Conservation (phyloP, 495 filamentous ascomycete genomes). For the Clavariopsis aquatica region DNA sequence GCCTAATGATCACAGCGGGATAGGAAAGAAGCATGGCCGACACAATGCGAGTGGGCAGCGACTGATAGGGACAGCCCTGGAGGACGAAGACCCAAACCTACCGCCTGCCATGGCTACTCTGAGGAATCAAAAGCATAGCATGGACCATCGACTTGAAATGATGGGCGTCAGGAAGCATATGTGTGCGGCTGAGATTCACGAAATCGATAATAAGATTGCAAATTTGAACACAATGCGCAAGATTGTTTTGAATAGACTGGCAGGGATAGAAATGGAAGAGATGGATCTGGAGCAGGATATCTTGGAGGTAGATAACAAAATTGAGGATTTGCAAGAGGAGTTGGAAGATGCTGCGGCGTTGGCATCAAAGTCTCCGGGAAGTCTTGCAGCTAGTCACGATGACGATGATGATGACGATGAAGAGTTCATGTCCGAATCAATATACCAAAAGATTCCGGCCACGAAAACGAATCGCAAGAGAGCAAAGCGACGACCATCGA, state of each 20-base stretch:
- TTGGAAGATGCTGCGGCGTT: slow-evolving; percentile 66
- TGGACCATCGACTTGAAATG: slow-evolving; percentile 86
- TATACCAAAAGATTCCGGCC: slow-evolving; percentile 88
- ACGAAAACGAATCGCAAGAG: slow-evolving; percentile 62
- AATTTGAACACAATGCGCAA: slow-evolving; percentile 92
- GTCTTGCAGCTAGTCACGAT: slow-evolving; percentile 54
- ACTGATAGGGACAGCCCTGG: slow-evolving; percentile 64
- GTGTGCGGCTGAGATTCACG: slow-evolving; percentile 92
- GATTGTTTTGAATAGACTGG: slow-evolving; percentile 87
- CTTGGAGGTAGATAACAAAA: slow-evolving; percentile 75
- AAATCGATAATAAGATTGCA: slow-evolving; percentile 95
- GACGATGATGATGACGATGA: slow-evolving; percentile 47
- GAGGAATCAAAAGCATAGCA: slow-evolving; percentile 71
- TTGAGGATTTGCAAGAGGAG: slow-evolving; percentile 82
- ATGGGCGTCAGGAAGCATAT: slow-evolving; percentile 93
- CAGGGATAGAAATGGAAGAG: slow-evolving; percentile 89
- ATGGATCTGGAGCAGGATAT: slow-evolving; percentile 85
- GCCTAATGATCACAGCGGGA: slow-evolving; percentile 65
- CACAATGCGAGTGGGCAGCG: slow-evolving; percentile 71
- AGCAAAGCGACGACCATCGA: slow-evolving; percentile 69
- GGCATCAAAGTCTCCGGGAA: slow-evolving; percentile 49
- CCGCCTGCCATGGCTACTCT: slow-evolving; percentile 68
- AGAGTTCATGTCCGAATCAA: slow-evolving; percentile 93
- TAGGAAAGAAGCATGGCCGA: slow-evolving; percentile 69
- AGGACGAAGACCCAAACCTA: slow-evolving; percentile 52